A percentile compares a stretch with the other conserved stretches of the same genome.
These are phyloP conservation scores for Chaetomidium leptoderma DNA, from an alignment of 495 filamentous ascomycete genomes.

Conservation along the genomic window DNA sequence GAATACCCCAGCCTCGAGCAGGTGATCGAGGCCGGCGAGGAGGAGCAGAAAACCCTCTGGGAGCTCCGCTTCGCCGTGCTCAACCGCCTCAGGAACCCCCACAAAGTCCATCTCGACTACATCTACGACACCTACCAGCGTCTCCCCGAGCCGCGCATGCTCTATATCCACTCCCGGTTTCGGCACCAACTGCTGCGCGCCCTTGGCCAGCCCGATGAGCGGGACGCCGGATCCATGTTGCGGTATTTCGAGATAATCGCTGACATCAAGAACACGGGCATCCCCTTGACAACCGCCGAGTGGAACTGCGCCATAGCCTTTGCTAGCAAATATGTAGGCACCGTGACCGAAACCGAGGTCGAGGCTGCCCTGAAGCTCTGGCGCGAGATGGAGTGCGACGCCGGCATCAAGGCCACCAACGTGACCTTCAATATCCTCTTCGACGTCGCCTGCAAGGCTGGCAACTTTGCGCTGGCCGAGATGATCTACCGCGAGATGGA, in stretches of 20 bases:
- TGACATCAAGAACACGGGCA: slow-evolving; percentile 65
- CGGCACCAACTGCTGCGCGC: slow-evolving; percentile 63
- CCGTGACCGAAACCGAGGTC: slow-evolving; percentile 58
- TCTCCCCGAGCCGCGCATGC: slow-evolving; percentile 58
- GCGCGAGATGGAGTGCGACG: slow-evolving; percentile 79
- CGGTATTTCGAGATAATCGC: slow-evolving; percentile 79
- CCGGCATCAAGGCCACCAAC: slow-evolving; percentile 56
- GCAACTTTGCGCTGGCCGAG: slow-evolving; percentile 76
- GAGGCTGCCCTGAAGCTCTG: slow-evolving; percentile 74
- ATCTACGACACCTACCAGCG: slow-evolving; percentile 43
- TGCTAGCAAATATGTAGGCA: slow-evolving; percentile 63
- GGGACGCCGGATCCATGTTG: slow-evolving; percentile 58
- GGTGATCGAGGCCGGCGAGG: slow-evolving; percentile 23
- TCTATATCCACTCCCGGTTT: slow-evolving; percentile 53
- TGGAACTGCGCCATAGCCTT: slow-evolving; percentile 85
- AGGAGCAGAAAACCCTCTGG: slow-evolving; percentile 25
- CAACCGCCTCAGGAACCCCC: slow-evolving; percentile 31
- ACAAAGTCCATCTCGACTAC: slow-evolving; percentile 32
- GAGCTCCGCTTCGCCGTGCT: slow-evolving; percentile 34
- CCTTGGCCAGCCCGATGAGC: slow-evolving; percentile 59
- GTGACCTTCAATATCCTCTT: slow-evolving; percentile 91
- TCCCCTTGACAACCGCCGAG: slow-evolving; percentile 60
- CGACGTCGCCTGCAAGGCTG: slow-evolving; percentile 77
- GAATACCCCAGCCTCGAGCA: slow-evolving; percentile 43
- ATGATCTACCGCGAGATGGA: slow-evolving; percentile 79